phyloP scores from a whole-genome alignment of 1,139 yeast species.

The Geotrichum europaeum region DNA sequence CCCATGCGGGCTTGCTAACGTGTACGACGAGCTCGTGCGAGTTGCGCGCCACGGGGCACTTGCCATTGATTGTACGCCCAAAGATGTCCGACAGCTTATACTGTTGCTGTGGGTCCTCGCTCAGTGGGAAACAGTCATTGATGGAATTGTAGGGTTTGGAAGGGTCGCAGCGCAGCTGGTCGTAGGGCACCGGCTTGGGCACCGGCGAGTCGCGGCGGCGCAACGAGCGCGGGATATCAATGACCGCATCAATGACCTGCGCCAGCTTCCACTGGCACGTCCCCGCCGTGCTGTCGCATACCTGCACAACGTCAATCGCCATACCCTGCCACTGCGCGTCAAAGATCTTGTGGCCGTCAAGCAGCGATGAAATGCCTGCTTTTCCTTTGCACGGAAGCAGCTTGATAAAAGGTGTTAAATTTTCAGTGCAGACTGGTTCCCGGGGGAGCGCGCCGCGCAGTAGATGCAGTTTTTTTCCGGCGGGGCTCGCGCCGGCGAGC shows the following conservation, averaged over 20 bases:
- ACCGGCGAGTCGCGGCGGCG: conserved; percentile 63
- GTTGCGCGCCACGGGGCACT: conserved; percentile 44
- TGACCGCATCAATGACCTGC: conserved; percentile 68
- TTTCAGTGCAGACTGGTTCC: conserved; percentile 96
- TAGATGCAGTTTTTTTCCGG: conserved; percentile 40
- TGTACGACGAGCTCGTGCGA: conserved; percentile 24
- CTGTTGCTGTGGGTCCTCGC: conserved; percentile 45
- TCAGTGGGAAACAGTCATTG: conserved; percentile 74
- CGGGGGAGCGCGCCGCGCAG: conserved; percentile 86
- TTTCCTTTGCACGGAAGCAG: conserved; percentile 88
- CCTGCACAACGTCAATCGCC: conserved; percentile 75
- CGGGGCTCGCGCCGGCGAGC: conserved; percentile 26
- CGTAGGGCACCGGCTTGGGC: conserved; percentile 72
- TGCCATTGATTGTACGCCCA: conserved; percentile 61
- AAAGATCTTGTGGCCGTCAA: conserved; percentile 94
- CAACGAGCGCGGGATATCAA: conserved; percentile 63
- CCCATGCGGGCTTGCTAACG: conserved; percentile 31
- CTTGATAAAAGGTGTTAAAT: conserved; percentile 87
- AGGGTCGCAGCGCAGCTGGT: conserved; percentile 63
- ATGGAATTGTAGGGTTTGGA: conserved; percentile 48
- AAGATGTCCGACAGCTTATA: conserved; percentile 62
- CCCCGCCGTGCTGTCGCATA: conserved; percentile 37
- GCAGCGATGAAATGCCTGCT: conserved; percentile 76
- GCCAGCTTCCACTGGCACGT: conserved; percentile 52
- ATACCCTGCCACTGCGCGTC: conserved; percentile 93